A percentile compares a stretch with the other conserved stretches of the same genome.
These are phyloP conservation scores for Arachis hypogaea DNA, from an alignment of 306 rosid species.

Conservation along the genomic window DNA sequence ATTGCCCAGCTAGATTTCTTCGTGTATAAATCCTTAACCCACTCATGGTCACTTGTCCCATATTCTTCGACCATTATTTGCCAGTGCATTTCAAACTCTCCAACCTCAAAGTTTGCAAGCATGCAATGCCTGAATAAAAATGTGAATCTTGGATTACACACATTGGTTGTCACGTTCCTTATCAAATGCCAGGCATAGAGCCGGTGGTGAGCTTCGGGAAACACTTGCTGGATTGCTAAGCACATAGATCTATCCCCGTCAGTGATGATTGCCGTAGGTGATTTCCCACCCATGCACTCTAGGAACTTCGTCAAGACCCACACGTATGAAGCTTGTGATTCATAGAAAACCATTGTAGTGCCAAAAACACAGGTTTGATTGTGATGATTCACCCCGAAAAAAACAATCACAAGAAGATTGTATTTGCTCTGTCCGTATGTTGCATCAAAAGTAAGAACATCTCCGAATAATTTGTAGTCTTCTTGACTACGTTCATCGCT, in stretches of 20 bases:
- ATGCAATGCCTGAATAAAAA: background rate
- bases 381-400: no score
- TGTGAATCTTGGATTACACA: no score
- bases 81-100: background rate
- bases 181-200: background rate
- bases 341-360: background rate
- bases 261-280: background rate
- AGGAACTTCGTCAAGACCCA: background rate
- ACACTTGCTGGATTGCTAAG: background rate
- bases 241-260: background rate
- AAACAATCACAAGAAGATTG: no score
- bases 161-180: background rate
- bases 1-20: background rate
- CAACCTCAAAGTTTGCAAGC: background rate
- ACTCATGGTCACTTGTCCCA: background rate
- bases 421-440: no score
- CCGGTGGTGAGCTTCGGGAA: background rate
- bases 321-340: background rate
- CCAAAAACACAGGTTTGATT: background rate
- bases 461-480: no score
- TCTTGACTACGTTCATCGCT: no score
- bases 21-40: background rate
- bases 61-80: background rate
- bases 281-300: background rate
- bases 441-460: no score